Conservation (phyloP, 2,329 filamentous ascomycete genomes). For the Penicillium fuscoglaucum region DNA sequence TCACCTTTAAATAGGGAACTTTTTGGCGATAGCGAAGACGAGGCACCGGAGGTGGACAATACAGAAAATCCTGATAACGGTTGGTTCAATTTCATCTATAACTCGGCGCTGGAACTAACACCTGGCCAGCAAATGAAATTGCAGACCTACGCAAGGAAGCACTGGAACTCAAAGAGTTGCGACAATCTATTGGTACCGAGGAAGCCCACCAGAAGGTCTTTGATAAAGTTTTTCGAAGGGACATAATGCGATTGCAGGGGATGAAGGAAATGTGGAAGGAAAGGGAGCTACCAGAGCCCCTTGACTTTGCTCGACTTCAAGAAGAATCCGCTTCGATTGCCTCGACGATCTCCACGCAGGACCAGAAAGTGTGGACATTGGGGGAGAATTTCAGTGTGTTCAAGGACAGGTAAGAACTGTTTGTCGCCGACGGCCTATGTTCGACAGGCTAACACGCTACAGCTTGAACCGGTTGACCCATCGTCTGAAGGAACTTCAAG, state of each 20-base stretch:
- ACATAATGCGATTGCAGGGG: slow-evolving; percentile 76
- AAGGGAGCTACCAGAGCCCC: slow-evolving; percentile 68
- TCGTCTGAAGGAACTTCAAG: slow-evolving; percentile 67
- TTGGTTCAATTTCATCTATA: slow-evolving; percentile 32
- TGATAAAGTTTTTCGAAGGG: slow-evolving; percentile 85
- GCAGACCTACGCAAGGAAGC: slow-evolving; percentile 83
- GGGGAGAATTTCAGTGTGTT: slow-evolving; percentile 85
- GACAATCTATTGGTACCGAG: slow-evolving; percentile 73
- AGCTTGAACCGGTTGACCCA: slow-evolving; percentile 73
- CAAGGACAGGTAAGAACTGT: slow-evolving; percentile 62
- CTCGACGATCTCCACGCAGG: slow-evolving; percentile 59
- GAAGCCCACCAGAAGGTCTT: slow-evolving; percentile 80
- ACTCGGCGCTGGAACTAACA: slow-evolving; percentile 20
- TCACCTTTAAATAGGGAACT: slow-evolving; percentile 62
- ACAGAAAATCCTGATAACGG: slow-evolving; percentile 79
- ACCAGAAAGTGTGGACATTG: slow-evolving; percentile 77
- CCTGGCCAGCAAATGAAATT: slow-evolving; percentile 67
- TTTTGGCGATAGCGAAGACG: slow-evolving; percentile 88
- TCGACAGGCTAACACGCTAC: slow-evolving; percentile 13
- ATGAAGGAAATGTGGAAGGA: slow-evolving; percentile 98
- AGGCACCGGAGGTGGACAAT: slow-evolving; percentile 74
- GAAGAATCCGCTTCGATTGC: slow-evolving; percentile 54
- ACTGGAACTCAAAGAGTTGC: slow-evolving; percentile 77
- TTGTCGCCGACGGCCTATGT: not conserved
- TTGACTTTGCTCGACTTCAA: slow-evolving; percentile 66